phyloP scores from a whole-genome alignment of 1,284 basidiomycete species.

The Somion occarium region DNA sequence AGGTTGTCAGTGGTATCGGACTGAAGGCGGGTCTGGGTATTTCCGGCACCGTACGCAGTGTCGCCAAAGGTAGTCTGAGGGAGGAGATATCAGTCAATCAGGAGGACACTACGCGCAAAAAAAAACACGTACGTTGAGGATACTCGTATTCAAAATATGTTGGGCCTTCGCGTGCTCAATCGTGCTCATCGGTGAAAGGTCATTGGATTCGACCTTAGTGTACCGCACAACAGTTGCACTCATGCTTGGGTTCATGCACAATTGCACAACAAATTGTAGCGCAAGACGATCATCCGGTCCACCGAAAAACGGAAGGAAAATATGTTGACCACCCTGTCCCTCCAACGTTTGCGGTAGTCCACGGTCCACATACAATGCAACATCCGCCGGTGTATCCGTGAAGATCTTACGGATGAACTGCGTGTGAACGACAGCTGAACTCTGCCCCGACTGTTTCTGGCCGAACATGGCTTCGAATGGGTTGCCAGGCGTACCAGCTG shows the following conservation, averaged over 20 bases:
- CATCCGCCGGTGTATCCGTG: conserved; percentile 55
- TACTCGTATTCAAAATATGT: conserved; percentile 5
- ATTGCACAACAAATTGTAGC: conserved; percentile 72
- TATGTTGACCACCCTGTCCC: conserved; percentile 42
- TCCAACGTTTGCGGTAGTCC: conserved; percentile 26
- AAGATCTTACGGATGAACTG: conserved; percentile 83
- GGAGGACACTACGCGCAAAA: conserved; percentile 3
- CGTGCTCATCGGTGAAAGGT: conserved; percentile 27
- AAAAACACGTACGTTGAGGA: conserved; percentile 6
- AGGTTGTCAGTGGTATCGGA: conserved; percentile 74
- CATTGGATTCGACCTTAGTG: conserved; percentile 34
- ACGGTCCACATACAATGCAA: conserved; percentile 81
- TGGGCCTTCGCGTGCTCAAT: conserved; percentile 28
- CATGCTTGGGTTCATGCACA: conserved; percentile 61
- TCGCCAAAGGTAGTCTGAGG: conserved; percentile 51
- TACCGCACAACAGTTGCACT: conserved; percentile 70
- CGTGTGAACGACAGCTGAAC: conserved; percentile 55
- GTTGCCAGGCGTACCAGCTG: conserved; percentile 8
- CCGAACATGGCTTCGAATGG: conserved; percentile 54
- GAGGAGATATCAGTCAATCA: conserved; percentile 1
- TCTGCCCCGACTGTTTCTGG: conserved; percentile 30
- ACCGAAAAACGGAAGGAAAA: conserved; percentile 89
- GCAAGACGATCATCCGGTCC: conserved; percentile 90
- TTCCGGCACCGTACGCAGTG: conserved; percentile 43
- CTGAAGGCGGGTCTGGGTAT: conserved; percentile 57